Evolutionary conservation across 2,329 filamentous ascomycete genomes (phyloP).

Genomic region (Aspergillus jensenii): DNA sequence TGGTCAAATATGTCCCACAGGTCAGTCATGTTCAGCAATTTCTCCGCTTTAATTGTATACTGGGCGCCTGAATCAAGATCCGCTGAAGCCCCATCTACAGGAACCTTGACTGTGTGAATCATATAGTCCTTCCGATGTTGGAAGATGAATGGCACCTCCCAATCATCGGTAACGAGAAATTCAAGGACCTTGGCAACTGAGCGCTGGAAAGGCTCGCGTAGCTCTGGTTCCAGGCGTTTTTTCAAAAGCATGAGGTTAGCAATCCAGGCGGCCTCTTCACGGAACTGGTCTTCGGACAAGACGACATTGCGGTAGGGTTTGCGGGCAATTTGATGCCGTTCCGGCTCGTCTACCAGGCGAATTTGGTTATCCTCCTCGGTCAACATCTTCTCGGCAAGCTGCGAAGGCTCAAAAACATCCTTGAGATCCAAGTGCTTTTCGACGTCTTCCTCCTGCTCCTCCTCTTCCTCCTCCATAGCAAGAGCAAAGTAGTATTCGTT

Average conservation of each 20-base stretch:
- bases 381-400: conserved; percentile 88
- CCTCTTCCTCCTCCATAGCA: conserved; percentile 80
- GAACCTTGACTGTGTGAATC: conserved; percentile 78
- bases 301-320: conserved; percentile 82
- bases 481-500: conserved; percentile 95
- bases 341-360: conserved; percentile 82
- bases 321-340: conserved; percentile 89
- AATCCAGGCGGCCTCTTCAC: conserved; percentile 90
- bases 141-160: conserved; percentile 96
- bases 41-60: conserved; percentile 75
- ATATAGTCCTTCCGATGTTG: conserved; percentile 98
- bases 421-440: conserved; percentile 89
- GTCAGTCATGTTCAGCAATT: conserved; percentile 87
- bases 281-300: conserved; percentile 79
- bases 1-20: conserved; percentile 93
- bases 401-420: conserved; percentile 96
- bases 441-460: conserved; percentile 72
- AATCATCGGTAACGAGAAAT: conserved; percentile 91
- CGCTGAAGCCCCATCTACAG: conserved; percentile 60
- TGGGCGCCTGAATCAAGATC: conserved; percentile 68
- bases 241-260: conserved; percentile 85
- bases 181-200: conserved; percentile 90
- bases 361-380: conserved; percentile 95
- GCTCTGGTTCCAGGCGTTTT: conserved; percentile 70
- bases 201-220: conserved; percentile 80